Evolutionary conservation across 2,329 filamentous ascomycete species (phyloP), one percentile per base, ranked within the genome.

Genomic region (Sphaerostilbella broomeana): DNA sequence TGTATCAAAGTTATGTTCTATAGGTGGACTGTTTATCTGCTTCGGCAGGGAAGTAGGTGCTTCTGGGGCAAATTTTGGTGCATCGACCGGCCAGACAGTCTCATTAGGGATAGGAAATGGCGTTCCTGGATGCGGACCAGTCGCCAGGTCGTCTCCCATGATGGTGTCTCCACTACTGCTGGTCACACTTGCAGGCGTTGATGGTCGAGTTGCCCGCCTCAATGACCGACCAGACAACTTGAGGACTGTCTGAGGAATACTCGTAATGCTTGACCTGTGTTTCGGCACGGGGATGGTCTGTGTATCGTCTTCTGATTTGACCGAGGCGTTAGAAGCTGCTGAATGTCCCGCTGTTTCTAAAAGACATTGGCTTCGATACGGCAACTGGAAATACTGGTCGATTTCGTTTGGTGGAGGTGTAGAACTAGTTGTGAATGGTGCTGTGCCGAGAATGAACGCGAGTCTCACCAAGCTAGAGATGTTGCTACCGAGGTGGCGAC

Each of bases 391-490:
- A 49, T 64, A 61, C 26, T 56, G 38, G 35, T 64, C 62, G 32
- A 65, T 60, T 45, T 65, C 61, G 40, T 53, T 55, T 6, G 61
- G 62, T 15, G 62, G 62, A 4, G 62, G 61, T 10, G 59, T 62
- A 38, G 46, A 54, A 15, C 53, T 51, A 11, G 52, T 57, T 11
- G 57, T 62, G 39, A 64, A 65, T 2, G 63, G 63, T 8, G 61
- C 58, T 21, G 61, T 66, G 28, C 65, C 65, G 2, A 69, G 59
- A 9, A 66, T 65, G 39, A 64, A 68, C 17, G 65, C 63, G 29
- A 65, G 53, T 25, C 65, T 63, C 16, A 69, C 62, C n/a, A 69
- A 53, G 11, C 56, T 59, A 6, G 61, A 60, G 22, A 66, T 59
- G 31, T 67, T 62, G 38, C 58, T 55, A 25, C 61, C 61, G 2